These are phyloP conservation scores for Pseudocercospora fijiensis DNA, from an alignment of 2,329 filamentous ascomycete genomes.

Conservation along the genomic window DNA sequence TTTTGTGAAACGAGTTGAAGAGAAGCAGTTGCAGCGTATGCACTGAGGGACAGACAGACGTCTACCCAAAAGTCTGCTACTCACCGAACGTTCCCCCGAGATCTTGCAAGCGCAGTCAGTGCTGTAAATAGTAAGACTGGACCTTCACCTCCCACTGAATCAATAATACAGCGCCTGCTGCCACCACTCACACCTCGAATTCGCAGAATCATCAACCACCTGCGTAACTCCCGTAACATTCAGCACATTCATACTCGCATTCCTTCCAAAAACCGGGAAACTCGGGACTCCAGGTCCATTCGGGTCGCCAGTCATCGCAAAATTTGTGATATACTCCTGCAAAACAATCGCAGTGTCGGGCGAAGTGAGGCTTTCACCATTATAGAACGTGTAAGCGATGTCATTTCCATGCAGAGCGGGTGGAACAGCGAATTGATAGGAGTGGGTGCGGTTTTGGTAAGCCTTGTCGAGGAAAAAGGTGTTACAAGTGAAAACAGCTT, in stretches of 20 bases:
- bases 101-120: too few relatives aligned
- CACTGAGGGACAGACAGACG: too few relatives aligned
- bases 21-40: too few relatives aligned
- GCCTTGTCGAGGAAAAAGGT: slow-evolving; percentile 52
- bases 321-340: slow-evolving; percentile 49
- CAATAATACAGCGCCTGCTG: slow-evolving; percentile 37
- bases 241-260: slow-evolving; percentile 48
- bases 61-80: neutral
- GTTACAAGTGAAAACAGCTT: slow-evolving; percentile 53
- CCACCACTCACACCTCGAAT: slow-evolving; percentile 55
- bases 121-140: too few relatives aligned
- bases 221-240: slow-evolving; percentile 29
- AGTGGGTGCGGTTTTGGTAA: slow-evolving; percentile 48
- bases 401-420: slow-evolving; percentile 57
- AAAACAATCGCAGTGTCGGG: slow-evolving; percentile 42
- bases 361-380: slow-evolving; percentile 28
- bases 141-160: too few relatives aligned
- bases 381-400: slow-evolving; percentile 55
- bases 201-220: slow-evolving; percentile 48
- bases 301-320: slow-evolving; percentile 43
- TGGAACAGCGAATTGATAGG: slow-evolving; percentile 55
- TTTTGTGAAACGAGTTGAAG: too few relatives aligned
- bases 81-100: too few relatives aligned
- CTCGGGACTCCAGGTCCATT: slow-evolving; percentile 42
- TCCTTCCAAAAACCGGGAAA: slow-evolving; percentile 50